phyloP scores from a whole-genome alignment of 352 stramenopile genomes.

The Globisporangium sylvaticum region DNA sequence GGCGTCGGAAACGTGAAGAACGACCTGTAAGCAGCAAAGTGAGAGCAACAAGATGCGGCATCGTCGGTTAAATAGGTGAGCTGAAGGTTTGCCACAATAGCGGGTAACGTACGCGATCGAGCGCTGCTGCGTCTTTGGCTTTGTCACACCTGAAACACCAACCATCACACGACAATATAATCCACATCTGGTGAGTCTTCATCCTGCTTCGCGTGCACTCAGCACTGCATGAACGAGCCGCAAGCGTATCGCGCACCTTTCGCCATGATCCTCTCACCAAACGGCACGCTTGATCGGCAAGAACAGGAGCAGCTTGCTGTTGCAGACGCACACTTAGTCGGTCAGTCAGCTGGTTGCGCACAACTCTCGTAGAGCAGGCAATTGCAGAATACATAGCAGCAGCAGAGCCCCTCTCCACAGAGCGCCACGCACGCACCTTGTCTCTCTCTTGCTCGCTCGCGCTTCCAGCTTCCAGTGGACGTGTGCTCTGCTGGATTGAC shows the following conservation, averaged over 20 bases:
- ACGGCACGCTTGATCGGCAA: neutral
- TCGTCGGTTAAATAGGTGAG: too few species aligned
- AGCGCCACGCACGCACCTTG: neutral
- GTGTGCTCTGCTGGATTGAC: neutral
- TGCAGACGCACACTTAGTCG: neutral
- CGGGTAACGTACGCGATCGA: conserved; percentile 74
- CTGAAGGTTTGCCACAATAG: too few species aligned
- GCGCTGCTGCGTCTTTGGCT: conserved; percentile 47
- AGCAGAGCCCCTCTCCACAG: neutral
- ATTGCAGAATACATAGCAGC: neutral
- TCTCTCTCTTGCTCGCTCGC: neutral
- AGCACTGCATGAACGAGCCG: neutral
- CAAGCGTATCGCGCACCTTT: conserved; percentile 5
- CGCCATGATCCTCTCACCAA: neutral
- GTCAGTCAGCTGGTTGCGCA: neutral
- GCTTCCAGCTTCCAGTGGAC: too few species aligned
- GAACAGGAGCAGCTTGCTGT: neutral
- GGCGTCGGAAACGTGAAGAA: conserved; percentile 46
- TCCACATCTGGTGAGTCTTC: neutral
- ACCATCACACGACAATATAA: neutral
- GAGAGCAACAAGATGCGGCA: neutral
- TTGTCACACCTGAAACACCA: conserved; percentile 17
- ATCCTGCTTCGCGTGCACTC: neutral
- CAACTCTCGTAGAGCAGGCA: neutral
- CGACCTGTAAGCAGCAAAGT: conserved; percentile 22